Evolutionary conservation across 1,284 basidiomycete genomes (phyloP).

Genomic region (Leccinum variabile): DNA sequence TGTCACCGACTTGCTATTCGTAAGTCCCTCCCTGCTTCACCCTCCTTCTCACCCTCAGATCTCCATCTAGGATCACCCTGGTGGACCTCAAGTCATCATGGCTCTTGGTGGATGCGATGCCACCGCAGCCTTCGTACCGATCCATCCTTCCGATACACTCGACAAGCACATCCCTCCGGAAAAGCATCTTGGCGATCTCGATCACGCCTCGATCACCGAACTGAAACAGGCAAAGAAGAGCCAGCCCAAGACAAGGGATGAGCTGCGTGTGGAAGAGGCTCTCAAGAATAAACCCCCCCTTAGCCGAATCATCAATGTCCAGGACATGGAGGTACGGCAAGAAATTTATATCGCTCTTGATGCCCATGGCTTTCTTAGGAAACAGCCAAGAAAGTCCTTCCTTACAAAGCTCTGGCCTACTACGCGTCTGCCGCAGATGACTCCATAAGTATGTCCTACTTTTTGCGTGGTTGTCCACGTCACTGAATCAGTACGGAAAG

Average conservation of each 20-base stretch:
- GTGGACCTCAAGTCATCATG: constrained; percentile 75
- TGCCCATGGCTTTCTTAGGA: constrained; percentile 37
- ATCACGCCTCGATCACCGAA: constrained; percentile 48
- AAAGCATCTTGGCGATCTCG: constrained; percentile 73
- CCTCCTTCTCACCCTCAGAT: constrained; percentile 4
- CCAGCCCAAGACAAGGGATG: constrained; percentile 64
- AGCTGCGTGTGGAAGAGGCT: constrained; percentile 64
- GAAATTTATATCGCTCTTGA: not conserved
- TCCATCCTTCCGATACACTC: constrained; percentile 73
- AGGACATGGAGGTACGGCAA: constrained; percentile 70
- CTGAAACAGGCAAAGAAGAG: constrained; percentile 43
- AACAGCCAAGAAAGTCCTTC: constrained; percentile 63
- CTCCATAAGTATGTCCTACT: constrained; percentile 61
- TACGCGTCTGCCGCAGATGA: constrained; percentile 84
- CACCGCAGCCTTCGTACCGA: constrained; percentile 69
- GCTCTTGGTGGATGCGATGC: constrained; percentile 81
- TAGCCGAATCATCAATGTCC: constrained; percentile 65
- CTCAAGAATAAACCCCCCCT: constrained; percentile 63
- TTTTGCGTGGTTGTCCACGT: not conserved
- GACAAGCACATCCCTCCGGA: constrained; percentile 63
- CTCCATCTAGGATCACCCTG: constrained; percentile 69
- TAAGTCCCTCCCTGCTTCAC: constrained; percentile 31
- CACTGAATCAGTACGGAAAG: constrained; percentile 37
- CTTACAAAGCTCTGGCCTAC: constrained; percentile 76
- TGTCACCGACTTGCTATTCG: constrained; percentile 82